phyloP scores from a whole-genome alignment of 106 monocot genomes.

The Vanilla planifolia region DNA sequence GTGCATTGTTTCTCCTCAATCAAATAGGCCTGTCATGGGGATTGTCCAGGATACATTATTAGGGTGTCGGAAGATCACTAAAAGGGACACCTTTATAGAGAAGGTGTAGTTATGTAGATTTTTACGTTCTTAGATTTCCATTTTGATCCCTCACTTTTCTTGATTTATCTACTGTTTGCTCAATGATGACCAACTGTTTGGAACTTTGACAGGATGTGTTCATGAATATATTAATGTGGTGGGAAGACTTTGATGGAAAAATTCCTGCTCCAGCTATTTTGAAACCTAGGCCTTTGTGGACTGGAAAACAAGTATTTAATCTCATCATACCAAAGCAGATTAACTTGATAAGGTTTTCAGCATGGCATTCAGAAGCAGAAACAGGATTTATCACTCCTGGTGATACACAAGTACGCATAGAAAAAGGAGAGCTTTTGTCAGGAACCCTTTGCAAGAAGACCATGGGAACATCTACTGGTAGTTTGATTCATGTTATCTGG shows the following conservation, averaged over 20 bases:
- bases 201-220: conserved; percentile 78
- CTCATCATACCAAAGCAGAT: conserved; percentile 98
- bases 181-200: not conserved
- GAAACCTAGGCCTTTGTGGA: conserved; percentile 96
- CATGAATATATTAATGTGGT: conserved; percentile 99
- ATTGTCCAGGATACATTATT: conserved; percentile 96
- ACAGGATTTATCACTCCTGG: conserved; percentile 79
- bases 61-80: conserved; percentile 94
- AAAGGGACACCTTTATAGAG: conserved; percentile 97
- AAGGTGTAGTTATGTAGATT: conserved; percentile 47
- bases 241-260: conserved; percentile 99
- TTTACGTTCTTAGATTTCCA: not conserved
- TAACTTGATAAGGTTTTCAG: conserved; percentile 67
- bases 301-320: conserved; percentile 98
- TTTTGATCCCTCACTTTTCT: not conserved
- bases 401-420: conserved; percentile 90
- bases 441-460: conserved; percentile 96
- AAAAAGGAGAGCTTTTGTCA: conserved; percentile 82
- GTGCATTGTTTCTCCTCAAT: conserved; percentile 96
- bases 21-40: conserved; percentile 98
- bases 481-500: conserved; percentile 98
- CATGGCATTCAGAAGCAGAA: conserved; percentile 84
- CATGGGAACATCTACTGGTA: conserved; percentile 82
- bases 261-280: conserved; percentile 91
- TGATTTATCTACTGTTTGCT: not conserved